Base-by-base conservation (phyloP, 495 filamentous ascomycete genomes). In the Penicillium desertorum region DNA sequence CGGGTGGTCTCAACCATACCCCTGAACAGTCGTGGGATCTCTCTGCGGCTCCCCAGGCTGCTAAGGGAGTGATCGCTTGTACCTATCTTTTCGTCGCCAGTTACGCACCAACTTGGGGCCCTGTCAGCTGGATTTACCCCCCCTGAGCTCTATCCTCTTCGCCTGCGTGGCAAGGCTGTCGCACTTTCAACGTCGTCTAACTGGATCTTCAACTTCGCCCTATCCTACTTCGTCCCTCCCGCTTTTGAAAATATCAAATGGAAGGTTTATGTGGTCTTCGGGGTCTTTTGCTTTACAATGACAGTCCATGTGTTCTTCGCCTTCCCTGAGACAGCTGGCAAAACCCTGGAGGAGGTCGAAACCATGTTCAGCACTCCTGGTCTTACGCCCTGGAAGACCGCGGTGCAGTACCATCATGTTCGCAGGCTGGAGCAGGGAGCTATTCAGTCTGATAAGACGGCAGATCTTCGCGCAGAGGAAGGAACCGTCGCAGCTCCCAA, bases 291-390 rank as follows among this genome's bases (percentile, higher is more conserved):
- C 68, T 83, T 83, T 49, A 73, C 76, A 54, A 90, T 89, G 84
- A 81, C 82, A 47, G 64, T 89, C 19, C 90, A 92, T 64, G 81
- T 85, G n/a, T 90, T 83, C 75, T 90, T 92, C 73, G 72, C 88
- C 61, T 91, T 93, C 78, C 90, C 89, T 1, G 89, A 94, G 71
- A 92, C 89, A 0, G 79, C 82, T n/a, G 88, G 88, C 50, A 91
- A 91, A 78, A 86, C 88, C 12, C 79, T 92, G 3, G 90, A 92
- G 59, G 88, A 92, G 62, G 78, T 90, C 17, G 86, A 87, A 45
- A 75, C 70, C 37, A 85, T 91, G 62, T 93, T 93, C 67, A 85
- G 85, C 45, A 77, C 82, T 49, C 80, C 79, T 1, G 66, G 76
- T 58, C 81, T 84, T 20, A 76, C 84, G 54, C 82, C 87, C 32